phyloP scores from a whole-genome alignment of 1,284 basidiomycete genomes.

The Ustilago trichophora region DNA sequence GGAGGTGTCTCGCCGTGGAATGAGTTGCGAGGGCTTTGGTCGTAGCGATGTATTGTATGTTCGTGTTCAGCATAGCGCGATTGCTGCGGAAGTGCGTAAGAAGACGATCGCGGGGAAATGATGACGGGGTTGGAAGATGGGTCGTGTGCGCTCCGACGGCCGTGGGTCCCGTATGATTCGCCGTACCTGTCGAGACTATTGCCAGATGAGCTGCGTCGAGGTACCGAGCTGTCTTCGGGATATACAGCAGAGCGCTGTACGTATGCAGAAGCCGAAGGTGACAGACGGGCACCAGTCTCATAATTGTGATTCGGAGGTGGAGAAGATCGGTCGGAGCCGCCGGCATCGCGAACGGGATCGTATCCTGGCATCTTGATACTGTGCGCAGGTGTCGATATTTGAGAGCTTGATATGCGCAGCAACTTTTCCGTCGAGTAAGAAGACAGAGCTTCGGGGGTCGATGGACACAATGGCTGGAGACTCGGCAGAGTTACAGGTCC shows the following conservation, averaged over 20 bases:
- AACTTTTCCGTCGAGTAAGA: too few relatives aligned
- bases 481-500: too few relatives aligned
- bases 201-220: conserved; percentile 12
- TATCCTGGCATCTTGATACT: conserved; percentile 22
- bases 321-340: conserved; percentile 29
- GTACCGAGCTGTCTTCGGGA: not conserved
- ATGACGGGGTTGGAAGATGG: not conserved
- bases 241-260: conserved; percentile 4
- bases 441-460: not conserved
- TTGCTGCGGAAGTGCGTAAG: conserved; percentile 4
- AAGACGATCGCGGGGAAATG: conserved; percentile 18
- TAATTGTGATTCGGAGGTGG: conserved; percentile 8
- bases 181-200: conserved; percentile 13
- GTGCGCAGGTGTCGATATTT: too few relatives aligned
- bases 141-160: conserved; percentile 9
- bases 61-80: conserved; percentile 12
- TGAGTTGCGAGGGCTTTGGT: conserved; percentile 15
- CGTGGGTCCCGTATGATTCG: conserved; percentile 4
- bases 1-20: conserved; percentile 12
- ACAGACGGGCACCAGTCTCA: conserved; percentile 15
- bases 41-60: conserved; percentile 11
- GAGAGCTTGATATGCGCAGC: too few relatives aligned
- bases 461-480: not conserved
- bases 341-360: conserved; percentile 36
- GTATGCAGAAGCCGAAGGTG: conserved; percentile 12